Base-by-base conservation (phyloP, 1,139 yeast species). In the Candida tetrigidarum region DNA sequence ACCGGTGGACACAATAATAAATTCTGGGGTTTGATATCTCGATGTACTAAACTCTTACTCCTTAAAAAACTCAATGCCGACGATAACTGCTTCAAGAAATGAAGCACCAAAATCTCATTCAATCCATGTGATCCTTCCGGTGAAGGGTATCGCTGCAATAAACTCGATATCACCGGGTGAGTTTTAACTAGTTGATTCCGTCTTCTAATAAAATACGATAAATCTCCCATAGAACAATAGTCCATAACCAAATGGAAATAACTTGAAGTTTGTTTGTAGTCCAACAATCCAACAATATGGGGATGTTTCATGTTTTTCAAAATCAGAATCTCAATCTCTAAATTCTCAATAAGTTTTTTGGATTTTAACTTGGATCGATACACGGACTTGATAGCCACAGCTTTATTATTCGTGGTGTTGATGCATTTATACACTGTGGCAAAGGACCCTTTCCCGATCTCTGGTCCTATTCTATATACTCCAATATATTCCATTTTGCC, bases 211-310 rank as follows among this genome's bases (percentile, higher is more conserved):
- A 93, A 86, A 59, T 84, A 89, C 0, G 96, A 87, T 50, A 93
- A 75, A 66, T 93, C 99, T 8, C 99, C 99, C 65, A 93, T 74
- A 0, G 97, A 84, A 62, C 99, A 93, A 67, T 90, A 93, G 62
- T 93, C 98, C 98, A 93, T 93, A n/a, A 92, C 83, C 52, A 93
- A 72, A 64, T 90, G 95, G 68, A 91, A 89, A 64, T 92, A 90
- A 9, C 86, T 72, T 9, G 81, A 64, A 0, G 96, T 86, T 58
- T 89, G 86, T 50, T 84, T 83, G 61, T 89, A 90, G 58, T 92
- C 98, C 45, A 88, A 66, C 41, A 93, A 71, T 11, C 86, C 85
- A 3, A 93, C 99, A 43, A 93, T 88, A 63, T 93, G 98, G 3
- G 97, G 96, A 59, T 93, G 97, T 55, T 85, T 83, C 75, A 93